Conservation (phyloP, 306 rosid species). For the Rosa lucieae region DNA sequence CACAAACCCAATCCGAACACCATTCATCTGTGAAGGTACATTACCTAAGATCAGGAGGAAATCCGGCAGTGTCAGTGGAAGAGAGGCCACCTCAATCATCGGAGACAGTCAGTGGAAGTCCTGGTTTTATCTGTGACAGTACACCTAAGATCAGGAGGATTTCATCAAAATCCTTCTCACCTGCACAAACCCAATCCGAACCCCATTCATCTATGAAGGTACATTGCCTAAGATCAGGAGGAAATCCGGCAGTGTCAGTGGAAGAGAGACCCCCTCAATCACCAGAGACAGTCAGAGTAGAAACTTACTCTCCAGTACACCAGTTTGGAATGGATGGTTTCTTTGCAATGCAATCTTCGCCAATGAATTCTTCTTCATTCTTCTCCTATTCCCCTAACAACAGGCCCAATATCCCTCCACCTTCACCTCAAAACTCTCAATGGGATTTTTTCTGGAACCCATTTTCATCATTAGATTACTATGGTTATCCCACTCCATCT, state of each 20-base stretch:
- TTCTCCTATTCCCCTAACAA: conserved; percentile 65
- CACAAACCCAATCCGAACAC: no score
- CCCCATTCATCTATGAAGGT: no score
- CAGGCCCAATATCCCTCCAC: conserved; percentile 60
- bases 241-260: conserved; percentile 64
- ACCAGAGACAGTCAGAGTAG: conserved; percentile 68
- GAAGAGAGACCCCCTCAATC: conserved; percentile 84
- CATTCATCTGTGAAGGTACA: conserved; percentile 7
- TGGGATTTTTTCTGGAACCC: conserved; percentile 99
- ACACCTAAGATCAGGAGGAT: no score
- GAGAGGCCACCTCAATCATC: conserved; percentile 84
- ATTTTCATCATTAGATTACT: conserved; percentile 75
- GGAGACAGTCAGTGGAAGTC: conserved; percentile 41
- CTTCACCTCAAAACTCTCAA: conserved; percentile 71
- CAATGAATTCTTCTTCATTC: conserved; percentile 52
- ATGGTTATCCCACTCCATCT: conserved; percentile 57
- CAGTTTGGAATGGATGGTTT: conserved; percentile 62
- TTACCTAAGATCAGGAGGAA: conserved; percentile 71
- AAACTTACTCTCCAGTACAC: conserved; percentile 55
- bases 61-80: conserved; percentile 66
- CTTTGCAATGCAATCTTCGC: conserved; percentile 58
- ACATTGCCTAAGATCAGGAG: conserved; percentile 67
- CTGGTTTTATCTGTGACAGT: no score
- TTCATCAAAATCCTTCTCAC: no score
- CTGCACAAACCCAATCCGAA: no score